These are phyloP conservation scores for Rusavskia elegans DNA, from an alignment of 495 filamentous ascomycete genomes.

Conservation along the genomic window DNA sequence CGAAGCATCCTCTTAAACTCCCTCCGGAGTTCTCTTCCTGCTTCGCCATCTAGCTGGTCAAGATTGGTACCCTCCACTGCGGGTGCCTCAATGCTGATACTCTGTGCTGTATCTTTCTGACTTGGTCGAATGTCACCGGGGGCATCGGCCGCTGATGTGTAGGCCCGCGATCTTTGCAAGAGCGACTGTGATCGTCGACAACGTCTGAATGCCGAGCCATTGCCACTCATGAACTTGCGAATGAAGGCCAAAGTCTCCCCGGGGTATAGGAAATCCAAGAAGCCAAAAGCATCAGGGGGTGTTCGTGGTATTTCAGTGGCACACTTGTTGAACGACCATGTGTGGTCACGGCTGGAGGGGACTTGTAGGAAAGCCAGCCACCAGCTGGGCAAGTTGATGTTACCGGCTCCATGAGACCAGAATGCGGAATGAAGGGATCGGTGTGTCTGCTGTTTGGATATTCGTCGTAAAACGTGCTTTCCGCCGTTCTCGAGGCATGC, in stretches of 20 bases:
- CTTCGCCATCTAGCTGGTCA: not conserved
- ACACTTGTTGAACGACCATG: not conserved
- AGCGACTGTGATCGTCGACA: conserved; percentile 9
- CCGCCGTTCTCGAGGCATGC: conserved; percentile 64
- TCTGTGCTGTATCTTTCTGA: not conserved
- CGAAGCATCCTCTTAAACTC: conserved; percentile 10
- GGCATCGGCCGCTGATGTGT: conserved; percentile 15
- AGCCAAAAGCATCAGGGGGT: conserved; percentile 4
- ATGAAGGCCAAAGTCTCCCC: conserved; percentile 32
- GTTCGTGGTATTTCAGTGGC: not conserved
- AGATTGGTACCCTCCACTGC: not conserved
- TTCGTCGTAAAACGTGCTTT: conserved; percentile 43
- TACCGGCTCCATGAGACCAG: conserved; percentile 46
- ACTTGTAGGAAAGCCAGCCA: conserved; percentile 21
- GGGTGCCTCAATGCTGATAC: not conserved
- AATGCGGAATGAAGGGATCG: conserved; percentile 47
- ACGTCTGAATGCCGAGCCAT: conserved; percentile 5
- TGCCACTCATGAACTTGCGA: conserved; percentile 11
- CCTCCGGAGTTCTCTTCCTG: not conserved
- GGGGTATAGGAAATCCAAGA: conserved; percentile 52
- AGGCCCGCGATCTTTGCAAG: conserved; percentile 16
- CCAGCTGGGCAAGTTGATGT: conserved; percentile 38
- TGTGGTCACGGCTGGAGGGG: not conserved
- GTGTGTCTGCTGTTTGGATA: conserved; percentile 33
- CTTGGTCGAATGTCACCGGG: not conserved